A percentile compares a stretch with the other conserved stretches of the same genome.
These are phyloP conservation scores for Dioscorea alata DNA, from an alignment of 106 monocot genomes.

Conservation along the genomic window DNA sequence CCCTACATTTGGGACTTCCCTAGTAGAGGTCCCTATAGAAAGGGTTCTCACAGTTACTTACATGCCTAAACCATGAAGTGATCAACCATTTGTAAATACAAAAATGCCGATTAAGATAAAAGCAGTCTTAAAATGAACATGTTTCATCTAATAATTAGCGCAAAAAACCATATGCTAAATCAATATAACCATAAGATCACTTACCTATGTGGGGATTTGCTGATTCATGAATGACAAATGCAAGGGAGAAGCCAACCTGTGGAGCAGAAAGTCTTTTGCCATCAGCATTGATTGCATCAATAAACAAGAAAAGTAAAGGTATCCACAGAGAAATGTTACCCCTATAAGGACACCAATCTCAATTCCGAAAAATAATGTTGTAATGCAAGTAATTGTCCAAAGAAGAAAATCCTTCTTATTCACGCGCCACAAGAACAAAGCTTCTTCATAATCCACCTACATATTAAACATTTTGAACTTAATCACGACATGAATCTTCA, in stretches of 20 bases:
- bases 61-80: no score
- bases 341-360: conserved; percentile 98
- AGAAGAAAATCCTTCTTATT: conserved; percentile 97
- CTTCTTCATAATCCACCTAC: conserved; percentile 97
- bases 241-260: conserved; percentile 90
- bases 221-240: conserved; percentile 97
- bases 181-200: conserved; percentile 4
- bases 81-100: no score
- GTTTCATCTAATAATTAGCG: no score
- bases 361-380: conserved; percentile 85
- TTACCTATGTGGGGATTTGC: conserved; percentile 98
- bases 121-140: no score
- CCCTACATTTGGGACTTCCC: no score
- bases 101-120: no score
- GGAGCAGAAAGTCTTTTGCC: conserved; percentile 2
- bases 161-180: no score
- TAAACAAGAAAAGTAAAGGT: not conserved
- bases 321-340: conserved; percentile 33
- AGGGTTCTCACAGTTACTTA: no score
- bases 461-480: conserved; percentile 3
- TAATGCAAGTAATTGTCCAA: conserved; percentile 80
- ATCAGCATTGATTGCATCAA: not conserved
- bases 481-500: not conserved
- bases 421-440: conserved; percentile 88
- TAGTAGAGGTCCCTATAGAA: no score